phyloP scores from a whole-genome alignment of 2,329 filamentous ascomycete species.

The Claviceps purpurea region DNA sequence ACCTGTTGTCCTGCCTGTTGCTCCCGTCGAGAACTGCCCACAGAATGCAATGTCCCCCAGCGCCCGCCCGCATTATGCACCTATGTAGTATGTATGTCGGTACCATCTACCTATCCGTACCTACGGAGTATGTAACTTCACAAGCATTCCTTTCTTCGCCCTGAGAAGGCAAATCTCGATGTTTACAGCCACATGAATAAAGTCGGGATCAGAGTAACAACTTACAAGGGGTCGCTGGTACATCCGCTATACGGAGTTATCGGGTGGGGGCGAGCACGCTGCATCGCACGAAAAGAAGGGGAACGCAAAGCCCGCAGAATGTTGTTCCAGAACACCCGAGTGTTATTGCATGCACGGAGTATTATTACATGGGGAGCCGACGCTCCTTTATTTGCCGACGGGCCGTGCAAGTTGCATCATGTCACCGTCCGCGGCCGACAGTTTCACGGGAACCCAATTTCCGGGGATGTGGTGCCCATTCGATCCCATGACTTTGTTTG shows the following conservation, averaged over 20 bases:
- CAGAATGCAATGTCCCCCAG: not conserved
- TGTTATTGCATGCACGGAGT: not conserved
- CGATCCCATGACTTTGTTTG: not conserved
- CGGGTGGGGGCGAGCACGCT: too few species aligned
- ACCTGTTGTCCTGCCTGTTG: not conserved
- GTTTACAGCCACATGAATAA: not conserved
- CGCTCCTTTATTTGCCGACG: not conserved
- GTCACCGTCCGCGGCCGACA: not conserved
- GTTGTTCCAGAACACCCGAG: not conserved
- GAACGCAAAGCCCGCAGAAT: not conserved
- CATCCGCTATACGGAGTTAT: too few species aligned
- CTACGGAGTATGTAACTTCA: too few species aligned
- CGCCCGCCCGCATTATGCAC: too few species aligned
- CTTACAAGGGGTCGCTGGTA: too few species aligned
- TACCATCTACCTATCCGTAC: too few species aligned
- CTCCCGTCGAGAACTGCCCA: not conserved
- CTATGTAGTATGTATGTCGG: too few species aligned
- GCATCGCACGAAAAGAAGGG: too few species aligned
- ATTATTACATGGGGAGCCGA: not conserved
- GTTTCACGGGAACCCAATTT: not conserved
- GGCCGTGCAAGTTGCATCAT: not conserved
- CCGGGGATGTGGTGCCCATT: not conserved
- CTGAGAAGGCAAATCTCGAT: not conserved
- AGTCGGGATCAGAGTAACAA: too few species aligned
- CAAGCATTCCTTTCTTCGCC: too few species aligned